Base-by-base conservation (phyloP, 768 basidiomycete genomes). In the Crassisporium funariophilum region DNA sequence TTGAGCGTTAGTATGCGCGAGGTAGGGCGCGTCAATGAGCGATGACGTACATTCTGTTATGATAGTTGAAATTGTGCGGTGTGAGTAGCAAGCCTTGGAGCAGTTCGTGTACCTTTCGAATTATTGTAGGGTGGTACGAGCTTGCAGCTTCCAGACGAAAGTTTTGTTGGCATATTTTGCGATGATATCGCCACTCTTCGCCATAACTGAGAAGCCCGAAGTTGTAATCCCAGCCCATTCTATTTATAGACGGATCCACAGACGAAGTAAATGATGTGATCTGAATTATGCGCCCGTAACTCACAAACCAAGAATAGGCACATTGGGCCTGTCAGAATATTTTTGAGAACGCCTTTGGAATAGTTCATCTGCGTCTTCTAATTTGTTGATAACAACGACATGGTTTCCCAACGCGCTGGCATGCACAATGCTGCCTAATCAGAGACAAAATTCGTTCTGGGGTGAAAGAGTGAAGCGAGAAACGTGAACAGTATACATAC, bases 321-420 rank as follows among this genome's bases (percentile, higher is more conserved):
- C 63, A 22, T 35, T 17, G 24, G 62, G 68, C 31, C 78, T 65
- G 47, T 75, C 73, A 4, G 81, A 80, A 52, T 81, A 82, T 35
- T 73, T 77, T 16, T 60, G 47, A 3, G 73, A 74, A 11, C 74
- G 63, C 45, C 71, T 78, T 41, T 81, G 78, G n/a, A 82, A 72
- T 4, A 82, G 66, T 11, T 81, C 79, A 24, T 66, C 61, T 1
- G 35, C 68, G 62, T 50, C 68, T 66, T 41, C 75, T 1, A 53
- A 35, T 4, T 29, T 48, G 21, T 53, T 53, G 10, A 60, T 44
- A 10, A 58, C 44, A 3, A 56, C 21, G 15, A 56, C 36, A 12
- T 35, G 52, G 17, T 44, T 47, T 4, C 56, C 74, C 4, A 81
- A 60, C 21, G 72, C 66, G 41, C 65, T 67, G n/a, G 74, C 58